Base-by-base conservation (phyloP, 805 yeast species). In the Schizosaccharomyces osmophilus region DNA sequence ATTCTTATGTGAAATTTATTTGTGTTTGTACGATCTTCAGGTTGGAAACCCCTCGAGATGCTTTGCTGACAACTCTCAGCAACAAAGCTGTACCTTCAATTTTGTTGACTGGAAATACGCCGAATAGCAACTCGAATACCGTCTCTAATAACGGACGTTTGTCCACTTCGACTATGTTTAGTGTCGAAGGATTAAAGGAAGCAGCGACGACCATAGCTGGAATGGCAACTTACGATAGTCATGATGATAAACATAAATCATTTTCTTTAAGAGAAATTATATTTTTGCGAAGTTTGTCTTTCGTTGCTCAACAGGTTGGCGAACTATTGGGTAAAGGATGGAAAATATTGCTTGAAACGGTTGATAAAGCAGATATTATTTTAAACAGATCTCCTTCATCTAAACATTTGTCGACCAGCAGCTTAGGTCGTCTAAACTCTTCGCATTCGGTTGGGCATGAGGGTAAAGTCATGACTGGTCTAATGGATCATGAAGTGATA, bases 11-110 rank as follows among this genome's bases (percentile, higher is more conserved):
- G 69, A 82, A 83, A 64, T 75, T 86, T 59, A 81, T 95, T 5
- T 95, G 87, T 68, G 81, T 89, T 0, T 78, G 89, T 0, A 97
- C 97, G 0, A 72, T 87, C 17, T 70, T 88, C n/a, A 82, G 81
- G 0, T 68, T 84, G 13, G 67, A 70, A 0, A 73, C 73, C 0
- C 74, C 83, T 26, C 73, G 95, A 59, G 85, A 87, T 66, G 78
- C 79, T 9, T 77, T 82, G 59, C 63, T 74, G 61, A 64, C 66
- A 5, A 66, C 73, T 6, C 64, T 74, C 36, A 71, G 66, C 5
- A 62, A 65, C 31, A 66, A 67, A 24, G 66, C 73, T 22, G 67
- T 69, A 15, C 67, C 70, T 3, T 59, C 65, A 2, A 64, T 61
- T 4, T 61, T 64, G n/a, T 62, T 64, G 51, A 62, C 65, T 4